Base-by-base conservation (phyloP, 1,284 basidiomycete species). In the Peniophora sp. region DNA sequence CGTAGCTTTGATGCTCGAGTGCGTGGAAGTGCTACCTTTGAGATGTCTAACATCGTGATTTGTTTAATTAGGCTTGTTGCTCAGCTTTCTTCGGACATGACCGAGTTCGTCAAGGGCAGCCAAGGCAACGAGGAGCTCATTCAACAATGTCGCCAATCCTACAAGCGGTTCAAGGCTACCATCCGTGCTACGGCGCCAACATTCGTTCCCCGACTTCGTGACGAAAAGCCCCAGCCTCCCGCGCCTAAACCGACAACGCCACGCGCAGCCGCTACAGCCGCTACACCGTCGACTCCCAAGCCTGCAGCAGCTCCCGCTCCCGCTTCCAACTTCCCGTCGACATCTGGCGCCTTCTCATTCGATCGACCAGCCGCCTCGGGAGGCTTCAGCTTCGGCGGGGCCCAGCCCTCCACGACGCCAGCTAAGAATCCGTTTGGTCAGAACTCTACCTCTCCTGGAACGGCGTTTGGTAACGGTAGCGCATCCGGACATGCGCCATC, bases 1-100 rank as follows among this genome's bases (percentile, higher is more conserved):
- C 0, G 63, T 68, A 2, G 67, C 71, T 0, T 74, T 75, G 51
- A 67, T 83, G 12, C 65, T 77, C 2, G 59, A 63, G 52, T 53
- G 19, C 16, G 35, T 46, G 14, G n/a, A n/a, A n/a, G n/a, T n/a
- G n/a, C n/a, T n/a, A n/a, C n/a, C n/a, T n/a, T n/a, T n/a, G n/a
- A n/a, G n/a, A n/a, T n/a, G n/a, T n/a, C n/a, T n/a, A n/a, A n/a
- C n/a, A n/a, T n/a, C n/a, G n/a, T n/a, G n/a, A n/a, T n/a, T n/a
- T n/a, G n/a, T n/a, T n/a, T n/a, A n/a, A n/a, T n/a, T 17, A 14
- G 50, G 52, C 12, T 68, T 72, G 16, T 61, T 82, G 20, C 74
- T 67, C 0, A 56, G 58, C 0, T 83, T 5, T 84, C 52, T 75
- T 69, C 46, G 53, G 67, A 64, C 2, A 63, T 78, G 45, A 57